Evolutionary conservation across 306 rosid genomes (phyloP), one percentile per base, ranked within the genome.

Genomic region (Vigna reflexopilosa): DNA sequence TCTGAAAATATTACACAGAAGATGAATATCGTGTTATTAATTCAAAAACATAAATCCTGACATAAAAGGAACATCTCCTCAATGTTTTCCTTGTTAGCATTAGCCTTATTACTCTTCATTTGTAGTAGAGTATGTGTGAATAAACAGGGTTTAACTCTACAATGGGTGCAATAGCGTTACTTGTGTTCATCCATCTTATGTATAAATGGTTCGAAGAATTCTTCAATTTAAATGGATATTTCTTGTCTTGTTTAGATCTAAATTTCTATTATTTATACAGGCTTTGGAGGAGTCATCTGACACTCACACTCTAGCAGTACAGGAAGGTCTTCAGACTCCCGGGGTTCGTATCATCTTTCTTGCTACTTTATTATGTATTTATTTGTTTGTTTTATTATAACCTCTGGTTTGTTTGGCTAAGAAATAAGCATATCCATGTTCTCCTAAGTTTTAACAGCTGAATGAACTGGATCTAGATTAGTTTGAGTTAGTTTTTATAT

Each of bases 201-300:
- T 56, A 28, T 54, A 76, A 44, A 38, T 80, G 73, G 16, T 65
- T 26, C 36, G 48, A 45, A 72, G 56, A 28, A 55, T 49, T 54
- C 9, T 6, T 72, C 15, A 49, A 49, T 34, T 61, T 7, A 69
- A 54, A 48, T 26, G 36, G 14, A 4, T 28, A 1, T 62, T 16
- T 15, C 32, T 62, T 32, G 6, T 30, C 4, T 13, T 32, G 1
- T 62, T 62, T 32, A 2, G 45, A 30, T 14, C 16, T 61, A 7
- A 61, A 3, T 30, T 17, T 65, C 32, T 66, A 38, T 17, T 65
- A 9, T 40, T 61, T 7, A 2, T 42, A 40, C 22, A 66, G 72
- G 72, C 5, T 66, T 10, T 66, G 52, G 54, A 66, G 54, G 72
- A 66, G 34, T 52, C 72, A 19, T 66, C 72, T 42, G 72, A 66